phyloP scores from a whole-genome alignment of 169 alveolate genomes.

The Plasmodium adleri region DNA sequence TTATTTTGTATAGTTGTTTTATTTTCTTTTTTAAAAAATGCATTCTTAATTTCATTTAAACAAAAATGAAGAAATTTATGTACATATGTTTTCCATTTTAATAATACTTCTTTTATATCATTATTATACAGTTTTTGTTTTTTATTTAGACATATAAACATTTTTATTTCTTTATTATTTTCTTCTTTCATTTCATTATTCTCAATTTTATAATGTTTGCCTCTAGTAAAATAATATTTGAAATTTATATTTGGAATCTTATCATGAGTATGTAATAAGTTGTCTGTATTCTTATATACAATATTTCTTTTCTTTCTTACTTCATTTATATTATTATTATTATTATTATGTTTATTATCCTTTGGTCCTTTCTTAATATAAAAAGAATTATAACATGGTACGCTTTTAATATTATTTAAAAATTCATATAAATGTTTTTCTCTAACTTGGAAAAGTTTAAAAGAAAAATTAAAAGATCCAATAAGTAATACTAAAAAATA shows the following conservation, averaged over 20 bases:
- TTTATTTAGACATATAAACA: slow-evolving; percentile 74
- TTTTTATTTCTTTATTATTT: slow-evolving; percentile 37
- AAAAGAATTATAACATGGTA: slow-evolving; percentile 14
- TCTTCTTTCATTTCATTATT: background rate
- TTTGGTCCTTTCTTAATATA: background rate
- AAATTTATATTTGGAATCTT: slow-evolving; percentile 15
- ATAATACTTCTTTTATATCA: slow-evolving; percentile 20
- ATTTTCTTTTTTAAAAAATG: slow-evolving; percentile 28
- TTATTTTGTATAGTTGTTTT: background rate
- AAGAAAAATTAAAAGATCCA: slow-evolving; percentile 75
- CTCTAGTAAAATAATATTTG: slow-evolving; percentile 74
- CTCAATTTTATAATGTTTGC: slow-evolving; percentile 27
- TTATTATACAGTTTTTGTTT: slow-evolving; percentile 9
- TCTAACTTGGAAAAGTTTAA: slow-evolving; percentile 66
- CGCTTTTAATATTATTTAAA: slow-evolving; percentile 21
- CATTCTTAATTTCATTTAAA: slow-evolving; percentile 69
- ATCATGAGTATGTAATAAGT: slow-evolving; percentile 30
- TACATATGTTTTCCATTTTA: slow-evolving; percentile 23
- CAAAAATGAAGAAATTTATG: slow-evolving; percentile 23
- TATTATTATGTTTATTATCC: background rate
- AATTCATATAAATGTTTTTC: slow-evolving; percentile 73
- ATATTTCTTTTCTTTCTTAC: background rate
- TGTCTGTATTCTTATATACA: slow-evolving; percentile 11
- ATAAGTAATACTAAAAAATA: slow-evolving; percentile 59
- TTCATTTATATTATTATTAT: slow-evolving; percentile 1